Conservation (phyloP, 2,329 filamentous ascomycete species). For the Seiridium unicorne region DNA sequence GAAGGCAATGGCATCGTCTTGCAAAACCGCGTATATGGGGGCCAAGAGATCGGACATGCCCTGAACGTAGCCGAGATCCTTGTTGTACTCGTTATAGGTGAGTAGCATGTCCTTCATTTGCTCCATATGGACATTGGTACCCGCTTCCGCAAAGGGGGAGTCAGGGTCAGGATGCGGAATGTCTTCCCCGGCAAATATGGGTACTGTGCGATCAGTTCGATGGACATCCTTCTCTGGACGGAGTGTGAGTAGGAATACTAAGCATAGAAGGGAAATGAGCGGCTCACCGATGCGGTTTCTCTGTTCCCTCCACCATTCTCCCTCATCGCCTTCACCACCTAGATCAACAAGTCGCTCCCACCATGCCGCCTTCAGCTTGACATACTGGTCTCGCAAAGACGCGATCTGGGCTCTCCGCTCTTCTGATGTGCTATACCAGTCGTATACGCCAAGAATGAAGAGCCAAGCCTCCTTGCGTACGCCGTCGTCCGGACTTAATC, state of each 20-base stretch:
- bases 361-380: slow-evolving; percentile 90
- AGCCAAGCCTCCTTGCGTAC: slow-evolving; percentile 97
- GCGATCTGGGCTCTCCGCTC: slow-evolving; percentile 82
- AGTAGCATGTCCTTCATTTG: slow-evolving; percentile 99
- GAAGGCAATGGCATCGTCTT: slow-evolving; percentile 95
- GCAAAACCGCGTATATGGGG: slow-evolving; percentile 93
- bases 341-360: slow-evolving; percentile 91
- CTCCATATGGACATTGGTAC: slow-evolving; percentile 96
- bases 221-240: slow-evolving; percentile 93
- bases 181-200: slow-evolving; percentile 95
- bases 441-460: slow-evolving; percentile 85
- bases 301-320: slow-evolving; percentile 97
- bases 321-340: slow-evolving; percentile 73
- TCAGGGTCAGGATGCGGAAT: slow-evolving; percentile 95
- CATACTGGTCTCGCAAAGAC: slow-evolving; percentile 87
- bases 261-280: background rate
- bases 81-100: slow-evolving; percentile 98
- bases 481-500: slow-evolving; percentile 82
- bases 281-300: slow-evolving; percentile 83
- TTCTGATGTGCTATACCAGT: slow-evolving; percentile 87
- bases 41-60: slow-evolving; percentile 97
- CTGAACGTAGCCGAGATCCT: slow-evolving; percentile 92
- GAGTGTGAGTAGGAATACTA: slow-evolving; percentile 12
- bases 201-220: slow-evolving; percentile 88
- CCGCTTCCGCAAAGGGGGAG: slow-evolving; percentile 87